Percentiles rank a stretch among this genome's conserved stretches.
phyloP scores from a whole-genome alignment of 331 rosid species.

The Acacia pycnantha region DNA sequence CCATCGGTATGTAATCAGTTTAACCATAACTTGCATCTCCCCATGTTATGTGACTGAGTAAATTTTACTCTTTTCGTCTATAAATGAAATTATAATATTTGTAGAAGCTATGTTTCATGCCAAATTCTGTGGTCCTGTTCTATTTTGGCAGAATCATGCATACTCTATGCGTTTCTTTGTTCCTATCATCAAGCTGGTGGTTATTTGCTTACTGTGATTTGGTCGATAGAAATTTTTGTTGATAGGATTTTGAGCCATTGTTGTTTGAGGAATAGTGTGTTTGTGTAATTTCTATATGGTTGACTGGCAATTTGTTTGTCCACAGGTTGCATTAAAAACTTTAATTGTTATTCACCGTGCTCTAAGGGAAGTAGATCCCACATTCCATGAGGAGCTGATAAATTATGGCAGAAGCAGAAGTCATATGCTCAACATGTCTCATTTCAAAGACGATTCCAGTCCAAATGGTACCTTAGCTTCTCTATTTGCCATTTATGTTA shows the following conservation, averaged over 20 bases:
- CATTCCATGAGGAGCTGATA: constrained; percentile 94
- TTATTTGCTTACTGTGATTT: not conserved
- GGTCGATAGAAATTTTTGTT: constrained; percentile 1
- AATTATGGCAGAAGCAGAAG: constrained; percentile 96
- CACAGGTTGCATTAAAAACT: constrained; percentile 92
- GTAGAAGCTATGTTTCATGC: not conserved
- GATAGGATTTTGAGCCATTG: not conserved
- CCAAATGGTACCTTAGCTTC: constrained; percentile 68
- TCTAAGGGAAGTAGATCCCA: constrained; percentile 96
- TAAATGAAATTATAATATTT: constrained; percentile 10
- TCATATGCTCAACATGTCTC: constrained; percentile 98
- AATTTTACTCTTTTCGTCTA: not conserved
- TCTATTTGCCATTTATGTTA: not conserved
- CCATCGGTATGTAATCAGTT: not conserved
- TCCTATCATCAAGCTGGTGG: not conserved
- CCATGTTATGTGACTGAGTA: not conserved
- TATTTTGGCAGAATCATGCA: not conserved
- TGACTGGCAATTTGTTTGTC: constrained; percentile 33
- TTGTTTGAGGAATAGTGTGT: not conserved
- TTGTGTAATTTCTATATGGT: constrained; percentile 24
- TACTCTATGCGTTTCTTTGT: not conserved
- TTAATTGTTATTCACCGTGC: constrained; percentile 96
- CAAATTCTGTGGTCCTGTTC: not conserved
- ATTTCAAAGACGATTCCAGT: constrained; percentile 98
- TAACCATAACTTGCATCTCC: not conserved